These are phyloP conservation scores for Hibiscus mutabilis DNA, from an alignment of 345 rosid species.

Conservation along the genomic window DNA sequence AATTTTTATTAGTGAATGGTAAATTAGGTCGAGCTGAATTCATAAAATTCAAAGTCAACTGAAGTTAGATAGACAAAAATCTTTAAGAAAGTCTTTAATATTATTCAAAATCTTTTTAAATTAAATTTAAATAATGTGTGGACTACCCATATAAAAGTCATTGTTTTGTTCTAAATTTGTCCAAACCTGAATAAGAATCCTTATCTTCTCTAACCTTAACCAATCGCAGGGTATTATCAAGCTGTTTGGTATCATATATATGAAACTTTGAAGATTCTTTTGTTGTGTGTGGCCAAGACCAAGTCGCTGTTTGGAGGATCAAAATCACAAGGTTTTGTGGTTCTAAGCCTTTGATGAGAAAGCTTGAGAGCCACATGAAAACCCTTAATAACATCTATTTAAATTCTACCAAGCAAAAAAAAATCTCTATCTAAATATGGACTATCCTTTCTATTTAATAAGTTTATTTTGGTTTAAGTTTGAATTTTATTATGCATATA, in stretches of 20 bases:
- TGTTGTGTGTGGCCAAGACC: background rate
- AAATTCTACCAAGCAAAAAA: too few species aligned
- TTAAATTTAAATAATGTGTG: background rate
- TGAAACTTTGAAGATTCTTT: background rate
- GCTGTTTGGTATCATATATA: background rate
- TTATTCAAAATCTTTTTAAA: background rate
- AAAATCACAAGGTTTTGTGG: slow-evolving; percentile 14
- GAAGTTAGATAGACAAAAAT: too few species aligned
- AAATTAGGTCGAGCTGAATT: too few species aligned
- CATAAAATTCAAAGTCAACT: too few species aligned
- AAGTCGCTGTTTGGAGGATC: background rate
- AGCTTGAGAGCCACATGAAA: background rate
- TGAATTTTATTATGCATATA: too few species aligned
- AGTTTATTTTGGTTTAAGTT: too few species aligned
- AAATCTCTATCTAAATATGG: background rate
- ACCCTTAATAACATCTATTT: too few species aligned
- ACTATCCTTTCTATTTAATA: background rate
- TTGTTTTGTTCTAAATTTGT: background rate
- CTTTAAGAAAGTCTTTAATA: background rate
- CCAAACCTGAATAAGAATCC: background rate
- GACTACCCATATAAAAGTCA: background rate
- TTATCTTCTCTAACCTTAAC: background rate
- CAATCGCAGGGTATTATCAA: background rate
- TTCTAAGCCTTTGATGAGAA: slow-evolving; percentile 2
- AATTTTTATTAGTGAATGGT: too few species aligned